Evolutionary conservation across 495 filamentous ascomycete genomes (phyloP), one percentile per base, ranked within the genome.

Genomic region (Acidomyces sp.): DNA sequence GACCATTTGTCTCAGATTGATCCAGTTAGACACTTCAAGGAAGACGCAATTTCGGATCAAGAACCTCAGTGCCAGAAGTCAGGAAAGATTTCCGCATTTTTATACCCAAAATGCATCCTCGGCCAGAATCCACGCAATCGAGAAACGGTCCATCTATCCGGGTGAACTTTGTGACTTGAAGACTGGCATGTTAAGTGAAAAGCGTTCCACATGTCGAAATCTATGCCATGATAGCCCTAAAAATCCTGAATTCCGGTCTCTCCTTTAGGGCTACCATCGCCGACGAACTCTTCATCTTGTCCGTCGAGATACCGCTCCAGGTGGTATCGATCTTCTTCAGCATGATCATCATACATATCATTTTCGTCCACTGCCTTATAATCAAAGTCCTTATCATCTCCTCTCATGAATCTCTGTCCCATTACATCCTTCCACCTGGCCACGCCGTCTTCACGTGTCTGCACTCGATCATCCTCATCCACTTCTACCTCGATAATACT

Each of bases 201-300:
- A n/a, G n/a, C n/a, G n/a, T n/a, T n/a, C n/a, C n/a, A n/a, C n/a
- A n/a, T n/a, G n/a, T n/a, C n/a, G n/a, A n/a, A n/a, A n/a, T n/a
- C n/a, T n/a, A n/a, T n/a, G n/a, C n/a, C n/a, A n/a, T n/a, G n/a
- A n/a, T n/a, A n/a, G n/a, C n/a, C n/a, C n/a, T n/a, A 90, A 43
- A 77, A 92, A 59, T 92, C 84, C 54, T 88, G 82, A 25, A 88
- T 63, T 1, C 84, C 84, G 15, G 83, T 88, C 60, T 88, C 75
- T 3, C 82, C 80, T 19, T 58, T 61, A 13, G 80, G 51, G 17
- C 54, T 53, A 9, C 57, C 48, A 27, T 59, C 58, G 3, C 55
- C 39, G n/a, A 52, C 33, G 27, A 52, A 52, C 17, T 60, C 64
- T 13, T 61, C 62, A n/a, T 58, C 56, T 60, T 86, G 79, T n/a